phyloP scores from a whole-genome alignment of 306 rosid species.

The Castanospermum australe region DNA sequence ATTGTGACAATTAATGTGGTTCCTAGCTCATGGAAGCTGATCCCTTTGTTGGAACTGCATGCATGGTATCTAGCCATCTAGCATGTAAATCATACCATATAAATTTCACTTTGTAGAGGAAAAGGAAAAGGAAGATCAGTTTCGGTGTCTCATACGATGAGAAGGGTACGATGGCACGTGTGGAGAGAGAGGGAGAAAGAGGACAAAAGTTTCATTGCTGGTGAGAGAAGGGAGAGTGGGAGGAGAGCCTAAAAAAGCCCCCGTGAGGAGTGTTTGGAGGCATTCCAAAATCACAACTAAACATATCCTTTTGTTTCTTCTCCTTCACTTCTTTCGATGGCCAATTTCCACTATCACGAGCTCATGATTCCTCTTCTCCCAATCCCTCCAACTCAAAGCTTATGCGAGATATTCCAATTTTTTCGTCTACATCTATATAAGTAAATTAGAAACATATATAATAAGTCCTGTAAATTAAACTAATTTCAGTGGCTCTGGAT shows the following conservation, averaged over 20 bases:
- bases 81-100: neutral
- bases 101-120: neutral
- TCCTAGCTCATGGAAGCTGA: neutral
- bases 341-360: conserved; percentile 57
- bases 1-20: neutral
- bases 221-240: neutral
- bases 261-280: conserved; percentile 92
- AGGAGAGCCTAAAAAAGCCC: conserved; percentile 36
- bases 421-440: neutral
- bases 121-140: neutral
- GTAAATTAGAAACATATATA: neutral
- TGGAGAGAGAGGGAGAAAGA: conserved; percentile 45
- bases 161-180: conserved; percentile 50
- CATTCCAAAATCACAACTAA: conserved; percentile 58
- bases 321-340: conserved; percentile 65
- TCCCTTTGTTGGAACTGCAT: neutral
- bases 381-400: neutral
- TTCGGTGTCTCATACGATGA: conserved; percentile 19
- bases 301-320: conserved; percentile 67
- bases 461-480: neutral
- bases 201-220: conserved; percentile 5
- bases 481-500: neutral
- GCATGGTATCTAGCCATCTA: neutral
- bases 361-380: conserved; percentile 36
- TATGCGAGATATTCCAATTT: neutral